Conservation (phyloP, 495 filamentous ascomycete genomes). For the Sporormia fimetaria region DNA sequence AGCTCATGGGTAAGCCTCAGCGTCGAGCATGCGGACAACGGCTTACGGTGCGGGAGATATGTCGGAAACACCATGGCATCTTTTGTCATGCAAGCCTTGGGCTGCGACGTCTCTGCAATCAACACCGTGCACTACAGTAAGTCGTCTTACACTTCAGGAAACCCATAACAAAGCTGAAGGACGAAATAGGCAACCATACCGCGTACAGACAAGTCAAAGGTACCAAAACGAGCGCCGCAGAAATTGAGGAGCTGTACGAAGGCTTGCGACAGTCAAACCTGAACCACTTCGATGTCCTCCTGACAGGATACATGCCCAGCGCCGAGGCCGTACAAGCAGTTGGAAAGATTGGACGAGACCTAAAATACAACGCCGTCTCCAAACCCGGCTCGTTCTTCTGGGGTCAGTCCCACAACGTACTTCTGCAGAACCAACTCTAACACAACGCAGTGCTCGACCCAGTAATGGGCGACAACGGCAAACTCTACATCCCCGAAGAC, state of each 20-base stretch:
- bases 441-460: conserved; percentile 67
- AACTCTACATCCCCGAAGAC: conserved; percentile 77
- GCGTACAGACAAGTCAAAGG: conserved; percentile 83
- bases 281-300: conserved; percentile 78
- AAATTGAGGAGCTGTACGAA: conserved; percentile 75
- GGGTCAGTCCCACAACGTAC: conserved; percentile 40
- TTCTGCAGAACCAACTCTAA: conserved; percentile 4
- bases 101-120: conserved; percentile 82
- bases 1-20: conserved; percentile 32
- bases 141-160: no score
- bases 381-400: conserved; percentile 81
- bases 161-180: neutral
- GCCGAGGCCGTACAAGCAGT: conserved; percentile 73
- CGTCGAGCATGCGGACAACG: conserved; percentile 37
- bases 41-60: conserved; percentile 48
- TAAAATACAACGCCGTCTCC: conserved; percentile 51
- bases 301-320: conserved; percentile 85
- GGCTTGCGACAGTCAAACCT: conserved; percentile 74
- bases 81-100: conserved; percentile 82
- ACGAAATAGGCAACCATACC: conserved; percentile 68
- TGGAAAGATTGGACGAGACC: conserved; percentile 67
- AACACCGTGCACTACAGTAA: conserved; percentile 94
- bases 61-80: conserved; percentile 94
- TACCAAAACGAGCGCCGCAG: conserved; percentile 61
- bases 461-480: conserved; percentile 94